Percentiles rank a stretch among this genome's conserved stretches.
Conservation (phyloP, 192 early-diverging fungal genomes). For the Podila epicladia region DNA sequence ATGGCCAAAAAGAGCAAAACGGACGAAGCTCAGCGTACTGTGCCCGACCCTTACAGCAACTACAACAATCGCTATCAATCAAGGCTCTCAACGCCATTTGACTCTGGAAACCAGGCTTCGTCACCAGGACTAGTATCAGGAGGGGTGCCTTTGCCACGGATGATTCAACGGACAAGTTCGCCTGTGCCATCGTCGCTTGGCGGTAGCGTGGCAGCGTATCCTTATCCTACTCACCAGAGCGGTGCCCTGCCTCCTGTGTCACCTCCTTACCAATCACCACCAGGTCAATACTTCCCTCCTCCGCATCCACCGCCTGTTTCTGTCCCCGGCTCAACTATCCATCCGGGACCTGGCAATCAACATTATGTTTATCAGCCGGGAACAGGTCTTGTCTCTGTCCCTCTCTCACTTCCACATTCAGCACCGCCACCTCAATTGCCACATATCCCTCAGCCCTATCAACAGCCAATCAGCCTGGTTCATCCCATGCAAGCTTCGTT, state of each 20-base stretch:
- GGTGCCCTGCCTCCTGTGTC: constrained; percentile 1
- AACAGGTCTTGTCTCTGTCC: constrained; percentile 40
- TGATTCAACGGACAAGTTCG: neutral
- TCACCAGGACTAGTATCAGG: neutral
- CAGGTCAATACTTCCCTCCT: neutral
- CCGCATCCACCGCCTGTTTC: neutral
- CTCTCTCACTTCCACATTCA: constrained; percentile 7
- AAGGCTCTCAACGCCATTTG: neutral
- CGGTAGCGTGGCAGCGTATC: neutral
- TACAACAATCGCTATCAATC: neutral
- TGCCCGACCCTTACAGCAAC: neutral
- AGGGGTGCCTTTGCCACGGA: neutral
- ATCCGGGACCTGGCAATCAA: constrained; percentile 16
- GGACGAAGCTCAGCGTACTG: neutral
- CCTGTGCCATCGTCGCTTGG: neutral
- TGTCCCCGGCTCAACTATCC: neutral
- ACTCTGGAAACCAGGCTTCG: neutral
- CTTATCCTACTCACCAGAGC: constrained; percentile 14
- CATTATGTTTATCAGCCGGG: constrained; percentile 44
- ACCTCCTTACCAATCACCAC: neutral
- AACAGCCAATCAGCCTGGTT: constrained; percentile 1
- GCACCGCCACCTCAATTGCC: neutral
- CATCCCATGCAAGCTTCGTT: neutral
- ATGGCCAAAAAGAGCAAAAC: neutral
- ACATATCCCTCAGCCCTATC: neutral